Evolutionary conservation across 495 filamentous ascomycete genomes (phyloP).

Genomic region (Eremomyces bilateralis): DNA sequence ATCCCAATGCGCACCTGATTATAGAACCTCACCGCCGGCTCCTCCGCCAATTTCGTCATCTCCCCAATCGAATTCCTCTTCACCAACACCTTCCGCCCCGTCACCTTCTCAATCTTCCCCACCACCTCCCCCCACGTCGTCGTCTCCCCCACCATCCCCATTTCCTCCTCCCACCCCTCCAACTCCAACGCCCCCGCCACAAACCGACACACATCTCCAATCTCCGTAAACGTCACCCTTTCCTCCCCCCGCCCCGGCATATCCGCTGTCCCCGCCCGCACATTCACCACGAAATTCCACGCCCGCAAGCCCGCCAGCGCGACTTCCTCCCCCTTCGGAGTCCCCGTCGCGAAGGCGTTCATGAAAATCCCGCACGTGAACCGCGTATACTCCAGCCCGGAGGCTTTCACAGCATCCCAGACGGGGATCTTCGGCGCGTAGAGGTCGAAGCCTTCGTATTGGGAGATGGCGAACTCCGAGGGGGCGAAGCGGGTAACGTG

Average conservation of each 20-base stretch:
- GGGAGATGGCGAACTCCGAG: conserved; percentile 8
- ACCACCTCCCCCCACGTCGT: conserved; percentile 7
- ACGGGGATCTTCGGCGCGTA: conserved; percentile 7
- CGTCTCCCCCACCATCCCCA: conserved; percentile 8
- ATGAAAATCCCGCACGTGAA: conserved; percentile 11
- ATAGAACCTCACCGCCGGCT: conserved; percentile 9
- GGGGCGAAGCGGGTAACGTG: conserved; percentile 14
- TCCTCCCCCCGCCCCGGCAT: conserved; percentile 6
- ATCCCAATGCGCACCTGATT: conserved; percentile 7
- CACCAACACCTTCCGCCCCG: conserved; percentile 7
- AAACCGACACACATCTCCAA: conserved; percentile 8
- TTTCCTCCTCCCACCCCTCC: conserved; percentile 6
- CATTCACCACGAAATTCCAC: conserved; percentile 11
- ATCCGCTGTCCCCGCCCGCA: conserved; percentile 10
- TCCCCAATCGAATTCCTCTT: conserved; percentile 5
- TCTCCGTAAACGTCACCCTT: conserved; percentile 7
- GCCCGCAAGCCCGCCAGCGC: conserved; percentile 10
- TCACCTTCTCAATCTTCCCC: conserved; percentile 8
- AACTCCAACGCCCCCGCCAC: conserved; percentile 8
- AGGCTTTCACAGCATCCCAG: conserved; percentile 5
- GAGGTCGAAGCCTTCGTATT: conserved; percentile 7
- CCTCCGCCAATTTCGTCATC: conserved; percentile 2
- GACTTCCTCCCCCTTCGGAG: conserved; percentile 10
- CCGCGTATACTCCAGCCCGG: conserved; percentile 8
- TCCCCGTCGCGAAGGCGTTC: conserved; percentile 7